A percentile compares a stretch with the other conserved stretches of the same genome.
These are phyloP conservation scores for Mortierella sp. DNA, from an alignment of 371 early-diverging fungal genomes.

Conservation along the genomic window DNA sequence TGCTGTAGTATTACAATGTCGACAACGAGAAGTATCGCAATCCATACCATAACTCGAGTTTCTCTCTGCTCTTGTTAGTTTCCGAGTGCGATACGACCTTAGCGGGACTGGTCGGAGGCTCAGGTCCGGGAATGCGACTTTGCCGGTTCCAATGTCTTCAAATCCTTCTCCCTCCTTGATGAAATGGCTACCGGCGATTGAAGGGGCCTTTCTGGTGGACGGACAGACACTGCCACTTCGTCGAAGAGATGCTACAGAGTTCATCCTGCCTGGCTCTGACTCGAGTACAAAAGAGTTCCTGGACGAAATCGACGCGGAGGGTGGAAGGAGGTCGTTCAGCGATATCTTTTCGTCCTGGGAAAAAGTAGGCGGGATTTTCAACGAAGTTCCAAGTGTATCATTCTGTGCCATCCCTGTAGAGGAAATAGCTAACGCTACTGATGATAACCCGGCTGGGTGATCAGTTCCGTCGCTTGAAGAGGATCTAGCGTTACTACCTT, in stretches of 20 bases:
- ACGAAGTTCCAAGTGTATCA: constrained; percentile 10
- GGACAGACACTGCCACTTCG: constrained; percentile 9
- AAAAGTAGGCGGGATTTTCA: too few relatives aligned
- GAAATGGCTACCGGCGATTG: constrained; percentile 8
- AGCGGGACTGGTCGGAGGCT: constrained; percentile 41
- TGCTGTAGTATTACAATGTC: background rate
- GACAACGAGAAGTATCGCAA: background rate
- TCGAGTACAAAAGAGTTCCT: constrained; percentile 26
- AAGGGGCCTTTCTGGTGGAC: constrained; percentile 13
- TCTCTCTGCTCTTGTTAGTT: constrained; percentile 31
- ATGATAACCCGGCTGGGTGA: constrained; percentile 1
- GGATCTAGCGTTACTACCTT: background rate
- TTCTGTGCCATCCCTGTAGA: background rate
- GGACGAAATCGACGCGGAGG: constrained; percentile 28
- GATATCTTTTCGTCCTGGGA: too few relatives aligned
- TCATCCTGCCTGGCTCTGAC: constrained; percentile 3
- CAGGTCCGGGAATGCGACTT: constrained; percentile 37
- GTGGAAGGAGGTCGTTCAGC: constrained; percentile 1
- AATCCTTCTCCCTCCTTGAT: constrained; percentile 13
- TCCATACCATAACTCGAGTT: constrained; percentile 19
- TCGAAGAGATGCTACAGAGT: constrained; percentile 5
- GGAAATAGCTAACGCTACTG: background rate
- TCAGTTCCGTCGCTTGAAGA: constrained; percentile 11
- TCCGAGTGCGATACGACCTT: constrained; percentile 37
- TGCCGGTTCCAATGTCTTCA: constrained; percentile 25